Base-by-base conservation (phyloP, 192 early-diverging fungal species). In the Spizellomyces punctatus region DNA sequence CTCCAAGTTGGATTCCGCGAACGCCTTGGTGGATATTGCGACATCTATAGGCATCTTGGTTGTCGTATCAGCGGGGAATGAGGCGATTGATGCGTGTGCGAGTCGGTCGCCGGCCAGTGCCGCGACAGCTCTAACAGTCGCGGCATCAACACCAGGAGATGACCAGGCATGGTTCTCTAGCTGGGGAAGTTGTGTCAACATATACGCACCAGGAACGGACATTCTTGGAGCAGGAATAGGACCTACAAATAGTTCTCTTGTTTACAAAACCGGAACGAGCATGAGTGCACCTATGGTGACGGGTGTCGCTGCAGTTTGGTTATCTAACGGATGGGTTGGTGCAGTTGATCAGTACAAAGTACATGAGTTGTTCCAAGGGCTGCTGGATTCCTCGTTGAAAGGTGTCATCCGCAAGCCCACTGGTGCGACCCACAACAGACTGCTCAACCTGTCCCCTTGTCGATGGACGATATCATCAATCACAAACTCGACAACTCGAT, bases 361-460 rank as follows among this genome's bases (percentile, higher is more conserved):
- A 6, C 21, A 17, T 16, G 59, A 19, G 4, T 41, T 61, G 17
- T 16, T 41, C 5, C 22, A 14, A 0, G 14, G 16, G 9, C 6
- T 61, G n/a, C 5, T 41, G 36, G 36, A 61, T 27, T 7, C 59
- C 6, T 16, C 17, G 14, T 41, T 41, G 22, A 61, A 61, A 42
- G 36, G 36, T 41, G 14, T 27, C 14, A 42, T 41, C 42, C 3
- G 14, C 42, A 61, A 61, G 4, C 5, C 17, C 14, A 16, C 16
- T 36, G 59, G 14, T 16, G 14, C 5, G 3, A 19, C 42, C 6
- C 59, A 17, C 17, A 61, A 61, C 36, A 17, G 17, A 42, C 59
- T 61, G 59, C 14, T 61, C 14, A 61, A 61, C 9, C 22, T 61
- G 14, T 61, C 59, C 14, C 59, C 59, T 41, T 61, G 59, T 61